Evolutionary conservation across 148 eudicot species (phyloP).

Genomic region (Simmondsia chinensis): DNA sequence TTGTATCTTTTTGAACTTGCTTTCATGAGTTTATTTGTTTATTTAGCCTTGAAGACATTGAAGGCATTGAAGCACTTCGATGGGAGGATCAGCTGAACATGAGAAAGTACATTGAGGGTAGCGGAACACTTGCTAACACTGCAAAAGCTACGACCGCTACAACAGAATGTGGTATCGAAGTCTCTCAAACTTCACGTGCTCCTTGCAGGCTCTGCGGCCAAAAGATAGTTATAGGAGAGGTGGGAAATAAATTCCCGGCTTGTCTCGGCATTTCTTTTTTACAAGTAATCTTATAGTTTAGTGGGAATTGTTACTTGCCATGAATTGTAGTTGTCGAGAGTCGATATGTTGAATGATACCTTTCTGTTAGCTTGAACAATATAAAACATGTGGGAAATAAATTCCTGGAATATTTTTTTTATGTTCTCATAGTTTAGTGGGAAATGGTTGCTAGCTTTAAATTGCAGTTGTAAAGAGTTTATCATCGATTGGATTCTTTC

Average conservation of each 20-base stretch:
- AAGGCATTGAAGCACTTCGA: conserved; percentile 79
- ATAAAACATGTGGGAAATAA: too few relatives aligned
- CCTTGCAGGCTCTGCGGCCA: conserved; percentile 64
- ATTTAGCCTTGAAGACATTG: conserved; percentile 70
- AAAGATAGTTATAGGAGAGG: conserved; percentile 94
- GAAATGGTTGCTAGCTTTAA: too few relatives aligned
- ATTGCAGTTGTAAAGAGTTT: too few relatives aligned
- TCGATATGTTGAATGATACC: too few relatives aligned
- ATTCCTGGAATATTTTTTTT: too few relatives aligned
- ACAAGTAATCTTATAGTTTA: too few relatives aligned
- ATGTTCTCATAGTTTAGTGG: too few relatives aligned
- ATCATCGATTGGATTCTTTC: too few relatives aligned
- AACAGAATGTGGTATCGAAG: conserved; percentile 55
- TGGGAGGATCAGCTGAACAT: conserved; percentile 97
- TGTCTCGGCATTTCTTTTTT: too few relatives aligned
- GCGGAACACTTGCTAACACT: conserved; percentile 24
- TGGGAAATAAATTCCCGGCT: conserved; percentile 8
- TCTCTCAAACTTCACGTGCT: conserved; percentile 77
- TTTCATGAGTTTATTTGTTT: background rate
- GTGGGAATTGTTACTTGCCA: too few relatives aligned
- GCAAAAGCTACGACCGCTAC: conserved; percentile 15
- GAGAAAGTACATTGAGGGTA: conserved; percentile 56
- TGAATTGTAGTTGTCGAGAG: too few relatives aligned
- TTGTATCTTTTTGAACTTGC: conserved; percentile 12
- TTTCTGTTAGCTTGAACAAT: too few relatives aligned